Evolutionary conservation across 2,329 filamentous ascomycete genomes (phyloP).

Genomic region (Diaporthe citri): DNA sequence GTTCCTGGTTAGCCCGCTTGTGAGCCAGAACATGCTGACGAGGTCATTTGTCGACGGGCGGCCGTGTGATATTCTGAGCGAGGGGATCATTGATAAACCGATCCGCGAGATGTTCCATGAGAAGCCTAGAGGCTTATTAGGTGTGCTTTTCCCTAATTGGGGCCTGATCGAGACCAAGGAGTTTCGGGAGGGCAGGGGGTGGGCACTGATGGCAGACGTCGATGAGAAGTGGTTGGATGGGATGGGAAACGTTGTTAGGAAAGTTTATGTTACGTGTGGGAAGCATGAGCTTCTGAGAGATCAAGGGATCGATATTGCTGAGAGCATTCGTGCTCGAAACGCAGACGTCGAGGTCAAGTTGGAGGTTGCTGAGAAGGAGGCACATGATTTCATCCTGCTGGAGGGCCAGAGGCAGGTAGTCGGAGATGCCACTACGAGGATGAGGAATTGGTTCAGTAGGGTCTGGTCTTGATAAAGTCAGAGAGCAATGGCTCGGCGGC

Average conservation of each 20-base stretch:
- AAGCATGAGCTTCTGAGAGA: slow-evolving; percentile 50
- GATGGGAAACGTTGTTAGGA: slow-evolving; percentile 41
- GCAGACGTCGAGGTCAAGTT: slow-evolving; percentile 45
- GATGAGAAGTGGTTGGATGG: slow-evolving; percentile 47
- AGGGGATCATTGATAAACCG: slow-evolving; percentile 34
- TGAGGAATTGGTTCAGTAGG: slow-evolving; percentile 47
- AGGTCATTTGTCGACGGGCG: slow-evolving; percentile 47
- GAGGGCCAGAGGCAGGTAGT: slow-evolving; percentile 45
- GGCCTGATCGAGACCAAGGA: slow-evolving; percentile 11
- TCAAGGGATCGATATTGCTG: slow-evolving; percentile 46
- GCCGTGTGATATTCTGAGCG: slow-evolving; percentile 51
- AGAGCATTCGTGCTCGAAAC: slow-evolving; percentile 43
- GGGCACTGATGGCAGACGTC: slow-evolving; percentile 49
- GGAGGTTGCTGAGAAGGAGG: slow-evolving; percentile 47
- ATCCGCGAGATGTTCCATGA: slow-evolving; percentile 37
- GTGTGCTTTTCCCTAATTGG: slow-evolving; percentile 14
- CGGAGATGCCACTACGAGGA: slow-evolving; percentile 48
- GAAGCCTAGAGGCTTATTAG: neutral
- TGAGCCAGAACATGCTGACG: slow-evolving; percentile 43
- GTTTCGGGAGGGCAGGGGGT: slow-evolving; percentile 40
- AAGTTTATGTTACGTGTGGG: slow-evolving; percentile 51
- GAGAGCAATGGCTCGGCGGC: neutral
- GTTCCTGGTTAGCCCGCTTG: slow-evolving; percentile 51
- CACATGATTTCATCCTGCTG: slow-evolving; percentile 51
- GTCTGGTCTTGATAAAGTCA: neutral